These are phyloP conservation scores for Aspergillus neoniger DNA, from an alignment of 2,329 filamentous ascomycete genomes.

Conservation along the genomic window DNA sequence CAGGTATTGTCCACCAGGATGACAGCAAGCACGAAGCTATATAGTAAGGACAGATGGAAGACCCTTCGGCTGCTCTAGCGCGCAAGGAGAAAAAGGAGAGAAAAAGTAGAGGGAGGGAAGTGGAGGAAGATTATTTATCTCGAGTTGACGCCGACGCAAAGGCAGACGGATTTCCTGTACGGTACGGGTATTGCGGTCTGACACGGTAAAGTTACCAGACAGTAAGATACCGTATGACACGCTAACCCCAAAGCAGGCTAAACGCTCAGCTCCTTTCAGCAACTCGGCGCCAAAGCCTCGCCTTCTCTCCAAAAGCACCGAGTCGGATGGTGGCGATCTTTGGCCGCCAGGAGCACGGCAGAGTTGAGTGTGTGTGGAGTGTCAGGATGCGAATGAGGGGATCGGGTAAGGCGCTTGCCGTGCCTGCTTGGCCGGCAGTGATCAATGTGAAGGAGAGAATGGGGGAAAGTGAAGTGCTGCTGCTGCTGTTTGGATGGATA, in stretches of 20 bases:
- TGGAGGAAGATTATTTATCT: conserved; percentile 8
- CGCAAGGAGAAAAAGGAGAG: background rate
- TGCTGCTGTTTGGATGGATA: background rate
- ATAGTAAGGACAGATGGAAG: background rate
- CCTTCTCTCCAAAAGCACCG: conserved; percentile 13
- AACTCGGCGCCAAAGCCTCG: background rate
- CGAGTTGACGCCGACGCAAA: conserved; percentile 7
- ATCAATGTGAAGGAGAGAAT: too few relatives aligned
- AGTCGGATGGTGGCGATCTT: background rate
- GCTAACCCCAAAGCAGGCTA: conserved; percentile 10
- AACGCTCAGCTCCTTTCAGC: conserved; percentile 2
- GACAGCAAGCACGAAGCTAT: background rate
- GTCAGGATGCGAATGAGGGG: conserved; percentile 62
- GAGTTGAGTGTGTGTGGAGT: conserved; percentile 57
- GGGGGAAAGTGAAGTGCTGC: background rate
- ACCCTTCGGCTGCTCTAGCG: background rate
- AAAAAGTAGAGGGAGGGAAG: background rate
- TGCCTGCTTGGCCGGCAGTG: background rate
- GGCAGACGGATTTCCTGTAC: conserved; percentile 5
- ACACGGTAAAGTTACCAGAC: conserved; percentile 16
- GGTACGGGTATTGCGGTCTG: conserved; percentile 12
- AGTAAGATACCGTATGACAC: conserved; percentile 19
- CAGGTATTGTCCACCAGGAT: background rate
- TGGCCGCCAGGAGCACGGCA: background rate
- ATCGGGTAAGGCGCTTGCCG: background rate